Evolutionary conservation across 495 filamentous ascomycete genomes (phyloP), one percentile per base, ranked within the genome.

Genomic region (Penicillium pancosmium): DNA sequence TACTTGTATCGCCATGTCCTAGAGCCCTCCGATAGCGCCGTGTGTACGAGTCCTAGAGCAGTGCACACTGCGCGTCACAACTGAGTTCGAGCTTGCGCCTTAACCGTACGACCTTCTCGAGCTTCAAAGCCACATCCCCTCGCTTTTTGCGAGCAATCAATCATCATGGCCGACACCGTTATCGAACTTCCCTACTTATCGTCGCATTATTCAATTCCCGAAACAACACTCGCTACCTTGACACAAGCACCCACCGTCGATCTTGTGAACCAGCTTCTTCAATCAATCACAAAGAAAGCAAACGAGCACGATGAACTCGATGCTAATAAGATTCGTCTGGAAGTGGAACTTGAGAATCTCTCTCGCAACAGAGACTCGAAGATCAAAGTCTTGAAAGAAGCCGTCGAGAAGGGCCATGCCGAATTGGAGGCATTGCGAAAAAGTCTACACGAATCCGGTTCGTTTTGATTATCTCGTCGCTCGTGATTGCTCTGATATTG

Each of bases 291-390:
- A 21, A 77, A 78, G 31, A 95, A 91, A 73, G 89, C 91, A 31
- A 88, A 84, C 49, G 92, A 96, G 62, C 83, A 84, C 62, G 91
- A 97, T 63, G 82, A 86, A 40, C 73, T 93, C 13, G 86, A 84
- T 58, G 86, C 93, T 7, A 88, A 94, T 46, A 97, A 96, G 72
- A 82, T 96, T 46, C 88, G 88, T 52, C 70, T 89, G 15, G 90
- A 92, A 56, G 91, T 98, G n/a, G 94, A 98, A 76, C 80, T 98
- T 10, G 94, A 98, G 71, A 93, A 89, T 74, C 86, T 88, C 25
- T 87, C 95, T 15, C 86, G 91, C 40, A 87, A 81, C 56, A 87
- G 86, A 41, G 93, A 98, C 67, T 86, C 88, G 15, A 89, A 91
- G 70, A 84, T 86, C 65, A 88, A 92, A 64, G 85, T 86, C 16